A percentile compares a stretch with the other conserved stretches of the same genome.
Evolutionary conservation across 768 basidiomycete genomes (phyloP).

Genomic region (Termitomyces sp.): DNA sequence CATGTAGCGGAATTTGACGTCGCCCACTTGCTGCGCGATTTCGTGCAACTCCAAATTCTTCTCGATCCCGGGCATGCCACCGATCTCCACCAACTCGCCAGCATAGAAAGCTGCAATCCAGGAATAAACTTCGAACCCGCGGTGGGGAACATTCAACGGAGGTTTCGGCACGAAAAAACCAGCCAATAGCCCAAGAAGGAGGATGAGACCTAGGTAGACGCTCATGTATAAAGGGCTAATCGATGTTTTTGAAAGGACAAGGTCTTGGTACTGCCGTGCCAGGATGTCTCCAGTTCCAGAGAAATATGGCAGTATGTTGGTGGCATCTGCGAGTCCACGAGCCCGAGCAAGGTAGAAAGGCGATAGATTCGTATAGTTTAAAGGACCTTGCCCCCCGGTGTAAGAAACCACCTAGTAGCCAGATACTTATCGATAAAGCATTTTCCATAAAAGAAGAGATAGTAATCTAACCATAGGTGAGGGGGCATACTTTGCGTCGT

Average conservation of each 20-base stretch:
- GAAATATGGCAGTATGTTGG: slow-evolving; percentile 36
- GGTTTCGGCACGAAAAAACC: slow-evolving; percentile 23
- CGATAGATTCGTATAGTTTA: slow-evolving; percentile 32
- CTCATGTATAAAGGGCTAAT: slow-evolving; percentile 20
- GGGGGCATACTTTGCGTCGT: slow-evolving; percentile 32
- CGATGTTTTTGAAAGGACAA: slow-evolving; percentile 19
- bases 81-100: slow-evolving; percentile 21
- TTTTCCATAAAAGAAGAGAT: not conserved
- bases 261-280: slow-evolving; percentile 29
- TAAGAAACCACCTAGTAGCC: slow-evolving; percentile 28
- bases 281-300: slow-evolving; percentile 29
- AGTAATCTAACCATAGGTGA: slow-evolving; percentile 27
- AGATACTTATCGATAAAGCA: not conserved
- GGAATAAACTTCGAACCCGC: slow-evolving; percentile 23
- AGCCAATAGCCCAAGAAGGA: slow-evolving; percentile 26
- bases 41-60: slow-evolving; percentile 25
- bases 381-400: slow-evolving; percentile 28
- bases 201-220: slow-evolving; percentile 17
- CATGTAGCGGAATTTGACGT: slow-evolving; percentile 22
- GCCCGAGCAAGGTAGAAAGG: slow-evolving; percentile 23
- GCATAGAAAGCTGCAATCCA: slow-evolving; percentile 25
- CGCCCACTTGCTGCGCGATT: slow-evolving; percentile 20
- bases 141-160: slow-evolving; percentile 22
- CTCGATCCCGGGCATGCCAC: slow-evolving; percentile 13
- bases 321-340: slow-evolving; percentile 31